Percentiles rank a stretch among this genome's conserved stretches.
phyloP scores from a whole-genome alignment of 78 protist species.

The Dictyostelium firmibasis region DNA sequence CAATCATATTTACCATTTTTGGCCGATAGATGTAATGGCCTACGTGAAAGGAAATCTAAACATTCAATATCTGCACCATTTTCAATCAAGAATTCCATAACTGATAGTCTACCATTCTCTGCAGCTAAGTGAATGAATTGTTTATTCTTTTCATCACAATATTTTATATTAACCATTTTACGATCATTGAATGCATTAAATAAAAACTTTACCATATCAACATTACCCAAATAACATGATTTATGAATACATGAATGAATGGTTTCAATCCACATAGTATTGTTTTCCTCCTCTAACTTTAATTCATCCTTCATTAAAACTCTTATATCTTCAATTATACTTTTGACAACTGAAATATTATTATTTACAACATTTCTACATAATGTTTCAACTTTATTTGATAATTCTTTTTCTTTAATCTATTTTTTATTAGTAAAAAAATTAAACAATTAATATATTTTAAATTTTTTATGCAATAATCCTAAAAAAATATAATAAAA shows the following conservation, averaged over 20 bases:
- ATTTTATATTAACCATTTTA: background rate
- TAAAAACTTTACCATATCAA: constrained; percentile 14
- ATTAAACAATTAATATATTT: background rate
- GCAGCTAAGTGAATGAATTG: constrained; percentile 62
- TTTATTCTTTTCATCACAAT: constrained; percentile 59
- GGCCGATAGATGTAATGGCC: constrained; percentile 63
- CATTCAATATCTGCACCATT: constrained; percentile 56
- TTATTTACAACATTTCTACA: constrained; percentile 13
- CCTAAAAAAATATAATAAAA: background rate
- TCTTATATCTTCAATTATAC: constrained; percentile 10
- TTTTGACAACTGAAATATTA: background rate
- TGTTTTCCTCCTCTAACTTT: background rate
- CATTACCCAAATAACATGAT: constrained; percentile 38
- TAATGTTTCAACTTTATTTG: constrained; percentile 15
- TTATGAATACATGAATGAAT: constrained; percentile 58
- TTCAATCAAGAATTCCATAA: constrained; percentile 21
- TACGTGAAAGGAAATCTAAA: constrained; percentile 29
- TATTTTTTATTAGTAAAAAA: background rate
- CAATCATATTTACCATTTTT: constrained; percentile 9
- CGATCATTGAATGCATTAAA: background rate
- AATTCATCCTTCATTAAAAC: constrained; percentile 28
- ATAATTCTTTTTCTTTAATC: constrained; percentile 52
- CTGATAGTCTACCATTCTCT: constrained; percentile 8
- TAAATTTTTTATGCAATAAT: no score
- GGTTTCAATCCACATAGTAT: constrained; percentile 46